A percentile compares a stretch with the other conserved stretches of the same genome.
Conservation (phyloP, 306 rosid genomes). For the Dalbergia cultrata region DNA sequence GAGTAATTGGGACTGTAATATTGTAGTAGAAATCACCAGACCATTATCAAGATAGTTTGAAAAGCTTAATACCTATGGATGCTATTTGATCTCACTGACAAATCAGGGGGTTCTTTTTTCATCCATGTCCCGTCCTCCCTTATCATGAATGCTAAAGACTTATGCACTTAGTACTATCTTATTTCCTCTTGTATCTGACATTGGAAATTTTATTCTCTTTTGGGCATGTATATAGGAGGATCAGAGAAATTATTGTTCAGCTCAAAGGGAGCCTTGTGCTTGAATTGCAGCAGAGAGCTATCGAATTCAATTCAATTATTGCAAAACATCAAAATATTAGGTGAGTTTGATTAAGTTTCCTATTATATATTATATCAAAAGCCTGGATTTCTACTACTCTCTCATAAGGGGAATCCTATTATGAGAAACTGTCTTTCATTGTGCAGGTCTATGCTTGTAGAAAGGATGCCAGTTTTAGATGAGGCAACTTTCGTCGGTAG, state of each 20-base stretch:
- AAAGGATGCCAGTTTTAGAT: constrained; percentile 97
- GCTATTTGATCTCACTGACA: constrained; percentile 8
- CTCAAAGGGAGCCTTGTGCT: constrained; percentile 89
- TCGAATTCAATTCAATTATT: constrained; percentile 81
- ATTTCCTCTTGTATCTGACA: constrained; percentile 38
- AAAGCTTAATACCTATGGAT: constrained; percentile 13
- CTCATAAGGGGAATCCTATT: constrained; percentile 8
- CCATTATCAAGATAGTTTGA: constrained; percentile 32
- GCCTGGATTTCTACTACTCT: constrained; percentile 24
- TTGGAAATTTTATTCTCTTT: constrained; percentile 39
- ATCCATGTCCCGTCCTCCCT: neutral
- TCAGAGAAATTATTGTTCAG: constrained; percentile 75
- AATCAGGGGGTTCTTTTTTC: constrained; percentile 31
- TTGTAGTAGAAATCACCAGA: constrained; percentile 14
- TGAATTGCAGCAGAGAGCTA: constrained; percentile 99
- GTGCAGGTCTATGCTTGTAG: constrained; percentile 83
- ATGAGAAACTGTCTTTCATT: constrained; percentile 20
- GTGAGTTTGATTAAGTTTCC: constrained; percentile 52
- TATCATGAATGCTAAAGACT: constrained; percentile 1
- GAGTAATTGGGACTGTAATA: constrained; percentile 30
- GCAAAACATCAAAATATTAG: constrained; percentile 86
- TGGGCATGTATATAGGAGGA: constrained; percentile 71
- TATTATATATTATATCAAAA: constrained; percentile 25
- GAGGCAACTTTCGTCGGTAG: constrained; percentile 85
- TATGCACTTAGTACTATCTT: constrained; percentile 23